phyloP scores from a whole-genome alignment of 257 asterid species.

The Jasminum sambac region DNA sequence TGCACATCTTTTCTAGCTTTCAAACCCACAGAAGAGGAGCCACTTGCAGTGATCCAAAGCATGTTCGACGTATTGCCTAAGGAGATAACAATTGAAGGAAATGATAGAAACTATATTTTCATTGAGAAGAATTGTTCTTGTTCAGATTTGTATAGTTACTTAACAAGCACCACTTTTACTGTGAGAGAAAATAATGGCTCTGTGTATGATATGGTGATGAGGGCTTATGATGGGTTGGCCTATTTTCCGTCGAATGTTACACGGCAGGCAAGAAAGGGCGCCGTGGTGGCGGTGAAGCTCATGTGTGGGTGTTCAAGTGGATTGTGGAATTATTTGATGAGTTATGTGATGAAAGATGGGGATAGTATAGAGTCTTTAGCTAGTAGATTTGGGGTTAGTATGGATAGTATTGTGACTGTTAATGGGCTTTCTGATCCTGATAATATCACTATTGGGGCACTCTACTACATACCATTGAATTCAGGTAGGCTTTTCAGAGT shows the following conservation, averaged over 20 bases:
- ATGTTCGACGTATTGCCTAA: conserved; percentile 87
- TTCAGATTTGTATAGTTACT: conserved; percentile 47
- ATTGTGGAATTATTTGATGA: conserved; percentile 91
- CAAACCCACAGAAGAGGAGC: conserved; percentile 64
- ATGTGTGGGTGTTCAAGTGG: conserved; percentile 97
- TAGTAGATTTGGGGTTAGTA: conserved; percentile 96
- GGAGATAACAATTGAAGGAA: conserved; percentile 77
- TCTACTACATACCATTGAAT: conserved; percentile 78
- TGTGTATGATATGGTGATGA: conserved; percentile 62
- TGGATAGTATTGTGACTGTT: conserved; percentile 81
- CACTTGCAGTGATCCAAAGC: conserved; percentile 65
- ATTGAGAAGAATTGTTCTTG: conserved; percentile 93
- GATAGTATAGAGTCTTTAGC: conserved; percentile 87
- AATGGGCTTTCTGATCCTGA: conserved; percentile 82
- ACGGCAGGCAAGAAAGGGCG: conserved; percentile 78
- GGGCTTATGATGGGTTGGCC: conserved; percentile 75
- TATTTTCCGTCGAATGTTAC: conserved; percentile 68
- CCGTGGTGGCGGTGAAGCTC: conserved; percentile 74
- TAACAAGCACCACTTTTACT: conserved; percentile 75
- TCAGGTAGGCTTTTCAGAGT: conserved; percentile 52
- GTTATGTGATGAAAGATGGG: conserved; percentile 86
- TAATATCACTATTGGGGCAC: conserved; percentile 78
- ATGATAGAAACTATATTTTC: conserved; percentile 71
- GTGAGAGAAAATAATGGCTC: conserved; percentile 72
- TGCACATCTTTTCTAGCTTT: conserved; percentile 88